Conservation (phyloP, 768 basidiomycete genomes). For the Lactarius akahatsu region DNA sequence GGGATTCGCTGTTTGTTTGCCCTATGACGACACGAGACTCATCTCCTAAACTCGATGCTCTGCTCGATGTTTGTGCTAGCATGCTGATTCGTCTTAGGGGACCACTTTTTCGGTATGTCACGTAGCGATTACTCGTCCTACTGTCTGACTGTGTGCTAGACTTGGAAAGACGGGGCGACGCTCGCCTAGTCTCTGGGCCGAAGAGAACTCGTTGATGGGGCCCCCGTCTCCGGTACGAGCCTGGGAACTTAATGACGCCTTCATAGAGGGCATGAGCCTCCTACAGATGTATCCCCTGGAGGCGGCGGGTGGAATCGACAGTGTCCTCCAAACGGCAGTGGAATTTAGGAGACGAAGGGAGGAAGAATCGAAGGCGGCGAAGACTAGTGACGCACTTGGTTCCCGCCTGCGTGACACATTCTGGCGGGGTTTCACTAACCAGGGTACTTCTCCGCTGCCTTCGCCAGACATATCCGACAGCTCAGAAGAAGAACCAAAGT, state of each 20-base stretch:
- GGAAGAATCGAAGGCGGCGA: constrained; percentile 38
- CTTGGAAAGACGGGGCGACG: constrained; percentile 49
- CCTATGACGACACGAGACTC: constrained; percentile 51
- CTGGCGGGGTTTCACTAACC: constrained; percentile 68
- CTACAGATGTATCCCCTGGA: constrained; percentile 66
- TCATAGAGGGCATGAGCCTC: constrained; percentile 62
- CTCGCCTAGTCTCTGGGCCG: constrained; percentile 54
- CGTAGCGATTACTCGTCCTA: background rate
- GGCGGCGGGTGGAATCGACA: constrained; percentile 66
- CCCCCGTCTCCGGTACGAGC: constrained; percentile 47
- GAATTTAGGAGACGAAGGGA: constrained; percentile 58
- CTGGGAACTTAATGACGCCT: constrained; percentile 60
- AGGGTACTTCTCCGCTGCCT: constrained; percentile 42
- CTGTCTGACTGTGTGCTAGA: constrained; percentile 37
- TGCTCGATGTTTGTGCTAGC: constrained; percentile 68
- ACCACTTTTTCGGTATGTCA: constrained; percentile 53
- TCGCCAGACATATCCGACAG: constrained; percentile 37
- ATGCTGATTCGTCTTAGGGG: constrained; percentile 62
- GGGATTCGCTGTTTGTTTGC: constrained; percentile 71
- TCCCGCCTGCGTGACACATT: constrained; percentile 56
- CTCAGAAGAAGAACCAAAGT: constrained; percentile 32
- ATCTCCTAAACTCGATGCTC: constrained; percentile 62
- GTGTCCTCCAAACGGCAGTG: constrained; percentile 62
- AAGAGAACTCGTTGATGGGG: constrained; percentile 40
- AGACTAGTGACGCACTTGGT: constrained; percentile 47